A percentile compares a stretch with the other conserved stretches of the same genome.
Evolutionary conservation across 108 stramenopile genomes (phyloP).

Genomic region (Cyclostephanos invisitatus): DNA sequence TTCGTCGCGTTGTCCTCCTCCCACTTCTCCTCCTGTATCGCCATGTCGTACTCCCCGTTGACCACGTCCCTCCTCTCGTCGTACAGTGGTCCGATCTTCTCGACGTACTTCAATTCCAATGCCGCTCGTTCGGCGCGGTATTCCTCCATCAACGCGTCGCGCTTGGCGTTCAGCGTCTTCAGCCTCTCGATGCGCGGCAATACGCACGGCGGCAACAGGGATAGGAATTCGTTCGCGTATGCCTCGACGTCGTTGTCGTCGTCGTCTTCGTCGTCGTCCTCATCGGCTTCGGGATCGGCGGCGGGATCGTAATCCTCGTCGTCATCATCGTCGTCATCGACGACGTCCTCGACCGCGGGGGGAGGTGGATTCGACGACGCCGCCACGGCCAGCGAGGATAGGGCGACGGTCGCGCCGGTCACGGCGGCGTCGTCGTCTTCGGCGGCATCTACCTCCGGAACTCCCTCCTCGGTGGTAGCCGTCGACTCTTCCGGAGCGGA

Average conservation of each 20-base stretch:
- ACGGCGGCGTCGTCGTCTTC: not conserved
- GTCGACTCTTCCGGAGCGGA: not conserved
- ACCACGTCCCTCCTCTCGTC: constrained; percentile 61
- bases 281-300: not conserved
- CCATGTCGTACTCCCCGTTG: constrained; percentile 33
- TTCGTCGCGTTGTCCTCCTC: constrained; percentile 38
- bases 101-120: constrained; percentile 76
- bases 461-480: not conserved
- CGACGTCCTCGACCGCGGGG: not conserved
- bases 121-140: constrained; percentile 80
- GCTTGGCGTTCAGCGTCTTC: constrained; percentile 57
- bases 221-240: constrained; percentile 28
- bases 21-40: constrained; percentile 42
- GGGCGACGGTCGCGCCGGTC: not conserved
- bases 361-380: not conserved
- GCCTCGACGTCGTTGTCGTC: not conserved
- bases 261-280: not conserved
- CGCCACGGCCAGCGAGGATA: not conserved
- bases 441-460: not conserved
- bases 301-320: not conserved
- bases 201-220: constrained; percentile 57
- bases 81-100: constrained; percentile 63
- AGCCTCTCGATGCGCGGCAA: constrained; percentile 65
- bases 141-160: constrained; percentile 57
- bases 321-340: not conserved